phyloP scores from a whole-genome alignment of 495 filamentous ascomycete genomes.

The Geoglossum glabrum region DNA sequence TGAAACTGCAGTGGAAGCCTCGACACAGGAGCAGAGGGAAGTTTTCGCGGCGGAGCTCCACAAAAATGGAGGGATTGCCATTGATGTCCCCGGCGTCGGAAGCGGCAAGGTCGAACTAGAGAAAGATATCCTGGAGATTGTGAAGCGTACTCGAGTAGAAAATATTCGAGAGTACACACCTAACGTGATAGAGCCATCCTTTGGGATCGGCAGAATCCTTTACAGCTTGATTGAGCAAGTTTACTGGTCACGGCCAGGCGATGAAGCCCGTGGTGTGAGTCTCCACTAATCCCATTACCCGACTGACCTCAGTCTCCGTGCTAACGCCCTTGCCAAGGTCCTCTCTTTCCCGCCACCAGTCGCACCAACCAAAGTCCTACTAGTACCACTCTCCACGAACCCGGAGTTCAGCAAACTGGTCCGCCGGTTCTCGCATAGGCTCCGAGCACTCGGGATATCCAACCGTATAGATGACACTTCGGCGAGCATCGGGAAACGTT shows the following conservation, averaged over 20 bases:
- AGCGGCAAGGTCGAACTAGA: conserved; percentile 48
- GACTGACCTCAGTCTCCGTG: neutral
- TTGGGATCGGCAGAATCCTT: conserved; percentile 64
- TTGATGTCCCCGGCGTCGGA: conserved; percentile 43
- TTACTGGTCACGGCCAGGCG: conserved; percentile 51
- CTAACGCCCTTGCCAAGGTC: conserved; percentile 23
- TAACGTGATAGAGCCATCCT: conserved; percentile 72
- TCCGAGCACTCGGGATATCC: conserved; percentile 37
- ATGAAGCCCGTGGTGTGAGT: conserved; percentile 44
- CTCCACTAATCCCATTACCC: neutral
- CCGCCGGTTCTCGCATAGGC: conserved; percentile 30
- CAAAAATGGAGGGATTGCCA: conserved; percentile 40
- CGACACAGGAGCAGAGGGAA: conserved; percentile 50
- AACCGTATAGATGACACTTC: conserved; percentile 45
- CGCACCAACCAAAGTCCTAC: conserved; percentile 48
- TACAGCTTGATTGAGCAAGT: conserved; percentile 62
- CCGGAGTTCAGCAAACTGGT: conserved; percentile 36
- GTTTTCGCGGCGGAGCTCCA: conserved; percentile 44
- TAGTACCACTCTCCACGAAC: conserved; percentile 44
- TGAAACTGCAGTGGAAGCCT: conserved; percentile 43
- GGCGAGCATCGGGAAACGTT: conserved; percentile 50
- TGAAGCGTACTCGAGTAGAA: conserved; percentile 46
- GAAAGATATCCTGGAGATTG: conserved; percentile 49
- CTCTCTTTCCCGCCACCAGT: conserved; percentile 45
- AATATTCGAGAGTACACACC: conserved; percentile 59